Conservation (phyloP, 192 early-diverging fungal species). For the Mortierella antarctica region DNA sequence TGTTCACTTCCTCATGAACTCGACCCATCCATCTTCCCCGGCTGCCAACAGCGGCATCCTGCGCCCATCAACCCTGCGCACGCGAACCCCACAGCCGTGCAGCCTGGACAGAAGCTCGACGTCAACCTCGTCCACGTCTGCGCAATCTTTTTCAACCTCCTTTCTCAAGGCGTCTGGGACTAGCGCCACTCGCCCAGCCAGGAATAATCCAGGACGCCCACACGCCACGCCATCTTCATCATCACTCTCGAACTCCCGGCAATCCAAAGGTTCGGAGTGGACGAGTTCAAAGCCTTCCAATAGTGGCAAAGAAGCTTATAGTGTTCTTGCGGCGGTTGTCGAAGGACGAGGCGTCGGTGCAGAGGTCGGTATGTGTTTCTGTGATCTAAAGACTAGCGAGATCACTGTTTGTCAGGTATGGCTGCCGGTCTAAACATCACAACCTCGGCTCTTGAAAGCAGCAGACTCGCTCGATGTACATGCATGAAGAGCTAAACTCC, state of each 20-base stretch:
- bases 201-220: neutral
- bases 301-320: conserved; percentile 17
- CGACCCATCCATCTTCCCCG: too few relatives aligned
- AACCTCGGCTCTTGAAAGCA: neutral
- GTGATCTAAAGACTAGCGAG: conserved; percentile 68
- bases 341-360: conserved; percentile 60
- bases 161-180: too few relatives aligned
- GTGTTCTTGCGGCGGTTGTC: conserved; percentile 56
- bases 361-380: conserved; percentile 72
- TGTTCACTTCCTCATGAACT: too few relatives aligned
- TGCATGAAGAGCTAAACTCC: too few relatives aligned
- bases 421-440: neutral
- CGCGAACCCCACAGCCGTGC: too few relatives aligned
- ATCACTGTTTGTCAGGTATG: conserved; percentile 70
- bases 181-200: neutral
- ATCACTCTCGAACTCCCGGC: neutral
- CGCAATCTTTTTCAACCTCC: too few relatives aligned
- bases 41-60: too few relatives aligned
- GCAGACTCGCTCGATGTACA: too few relatives aligned
- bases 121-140: too few relatives aligned
- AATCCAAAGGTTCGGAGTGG: conserved; percentile 14
- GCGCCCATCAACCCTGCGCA: too few relatives aligned
- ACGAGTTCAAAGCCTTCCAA: conserved; percentile 6
- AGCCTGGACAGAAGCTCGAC: too few relatives aligned
- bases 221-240: neutral